Percentiles rank a stretch among this genome's conserved stretches.
These are phyloP conservation scores for Plantago ovata DNA, from an alignment of 257 asterid genomes.

Conservation along the genomic window DNA sequence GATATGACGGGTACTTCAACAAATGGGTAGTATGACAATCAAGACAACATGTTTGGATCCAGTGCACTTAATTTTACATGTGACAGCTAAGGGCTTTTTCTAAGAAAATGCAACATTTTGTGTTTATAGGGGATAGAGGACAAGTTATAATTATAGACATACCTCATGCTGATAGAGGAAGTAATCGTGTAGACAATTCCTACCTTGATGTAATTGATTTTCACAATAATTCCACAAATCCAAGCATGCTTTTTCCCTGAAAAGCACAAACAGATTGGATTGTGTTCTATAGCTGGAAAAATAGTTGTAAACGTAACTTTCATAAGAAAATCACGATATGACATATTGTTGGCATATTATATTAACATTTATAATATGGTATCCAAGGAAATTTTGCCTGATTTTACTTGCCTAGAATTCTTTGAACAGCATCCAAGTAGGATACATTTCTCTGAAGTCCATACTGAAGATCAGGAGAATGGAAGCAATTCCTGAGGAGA, in stretches of 20 bases:
- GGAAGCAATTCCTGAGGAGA: constrained; percentile 58
- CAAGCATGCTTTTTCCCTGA: constrained; percentile 29
- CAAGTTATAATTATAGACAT: not conserved
- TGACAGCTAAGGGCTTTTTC: too few relatives aligned
- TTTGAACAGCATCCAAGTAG: constrained; percentile 59
- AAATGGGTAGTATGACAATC: too few relatives aligned
- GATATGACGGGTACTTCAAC: too few relatives aligned
- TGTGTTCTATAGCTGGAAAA: not conserved
- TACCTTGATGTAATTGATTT: constrained; percentile 19
- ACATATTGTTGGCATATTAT: too few relatives aligned
- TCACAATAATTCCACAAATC: constrained; percentile 32
- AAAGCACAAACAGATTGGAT: constrained; percentile 4
- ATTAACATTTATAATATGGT: too few relatives aligned
- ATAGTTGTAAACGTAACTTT: not conserved
- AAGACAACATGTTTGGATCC: too few relatives aligned
- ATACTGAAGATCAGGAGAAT: constrained; percentile 29
- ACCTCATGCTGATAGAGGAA: constrained; percentile 39
- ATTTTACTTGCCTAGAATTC: constrained; percentile 35
- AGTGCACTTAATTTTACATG: too few relatives aligned
- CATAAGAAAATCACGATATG: too few relatives aligned
- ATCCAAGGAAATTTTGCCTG: too few relatives aligned
- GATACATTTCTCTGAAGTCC: constrained; percentile 38
- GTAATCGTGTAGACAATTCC: constrained; percentile 30
- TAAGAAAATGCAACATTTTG: too few relatives aligned
- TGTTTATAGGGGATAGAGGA: not conserved